Percentiles rank a stretch among this genome's conserved stretches.
Evolutionary conservation across 805 yeast genomes (phyloP).

Genomic region (Lachancea sp.): DNA sequence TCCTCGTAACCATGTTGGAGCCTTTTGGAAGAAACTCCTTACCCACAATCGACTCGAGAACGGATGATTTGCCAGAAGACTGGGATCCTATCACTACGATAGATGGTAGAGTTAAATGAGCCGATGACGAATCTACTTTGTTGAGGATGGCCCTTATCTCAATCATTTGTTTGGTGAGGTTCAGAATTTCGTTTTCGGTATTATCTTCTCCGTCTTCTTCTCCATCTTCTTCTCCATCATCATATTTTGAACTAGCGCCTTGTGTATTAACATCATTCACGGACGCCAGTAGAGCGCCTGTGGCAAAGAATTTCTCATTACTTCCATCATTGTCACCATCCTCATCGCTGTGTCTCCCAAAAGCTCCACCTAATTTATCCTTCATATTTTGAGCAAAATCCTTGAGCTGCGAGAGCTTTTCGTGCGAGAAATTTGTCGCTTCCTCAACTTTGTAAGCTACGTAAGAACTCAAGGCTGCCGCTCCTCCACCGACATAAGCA

Average conservation of each 20-base stretch:
- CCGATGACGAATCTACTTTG: constrained; percentile 64
- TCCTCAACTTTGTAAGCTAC: constrained; percentile 89
- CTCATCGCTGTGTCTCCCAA: constrained; percentile 29
- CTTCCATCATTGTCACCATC: constrained; percentile 28
- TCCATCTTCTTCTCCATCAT: constrained; percentile 46
- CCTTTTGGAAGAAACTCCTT: constrained; percentile 97
- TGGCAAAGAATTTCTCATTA: constrained; percentile 45
- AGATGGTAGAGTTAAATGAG: constrained; percentile 78
- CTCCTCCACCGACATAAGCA: constrained; percentile 79
- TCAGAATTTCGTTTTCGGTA: constrained; percentile 76
- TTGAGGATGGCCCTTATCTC: constrained; percentile 80
- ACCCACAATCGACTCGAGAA: constrained; percentile 94
- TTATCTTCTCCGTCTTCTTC: constrained; percentile 49
- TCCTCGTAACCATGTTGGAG: constrained; percentile 93
- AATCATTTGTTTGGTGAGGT: constrained; percentile 91
- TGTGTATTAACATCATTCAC: constrained; percentile 32
- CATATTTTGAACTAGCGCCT: too few relatives aligned
- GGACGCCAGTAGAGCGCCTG: constrained; percentile 30
- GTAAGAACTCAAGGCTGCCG: constrained; percentile 93
- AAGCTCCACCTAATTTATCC: constrained; percentile 34
- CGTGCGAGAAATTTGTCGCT: constrained; percentile 65
- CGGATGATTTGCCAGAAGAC: constrained; percentile 95
- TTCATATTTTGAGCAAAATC: constrained; percentile 54
- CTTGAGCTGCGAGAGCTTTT: constrained; percentile 52
- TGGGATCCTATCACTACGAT: constrained; percentile 97